Evolutionary conservation across 306 rosid genomes (phyloP), one percentile per base, ranked within the genome.

Genomic region (Chamaecrista fasciculata): DNA sequence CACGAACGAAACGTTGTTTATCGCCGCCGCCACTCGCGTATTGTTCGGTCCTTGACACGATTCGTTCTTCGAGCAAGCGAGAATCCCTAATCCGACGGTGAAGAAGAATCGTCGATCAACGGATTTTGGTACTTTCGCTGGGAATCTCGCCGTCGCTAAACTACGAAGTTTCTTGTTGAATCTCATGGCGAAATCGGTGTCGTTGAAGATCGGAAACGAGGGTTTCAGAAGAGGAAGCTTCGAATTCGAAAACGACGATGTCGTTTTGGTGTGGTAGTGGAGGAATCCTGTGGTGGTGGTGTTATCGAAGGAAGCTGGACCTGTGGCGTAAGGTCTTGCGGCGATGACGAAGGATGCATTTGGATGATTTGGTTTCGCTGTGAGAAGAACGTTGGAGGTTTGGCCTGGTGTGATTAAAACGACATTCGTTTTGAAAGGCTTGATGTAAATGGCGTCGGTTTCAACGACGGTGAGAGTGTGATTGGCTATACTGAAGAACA

Each of bases 331-430:
- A 36, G 96, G 90, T 31, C 88, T 83, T 18, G 86, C 77, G 31
- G 85, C 85, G 46, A 89, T 84, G 79, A 79, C 70, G 56, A 82
- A 84, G 6, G 73, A 76, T 60, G 88, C 85, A 20, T 82, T 84
- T 25, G 88, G 90, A 46, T 70, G 10, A 44, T 69, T 84, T 25
- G 79, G 26, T 61, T 79, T 89, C 74, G 96, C 78, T 11, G 60
- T 73, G 40, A 86, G 86, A 42, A 89, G 81, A 15, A 86, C 87
- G 66, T 84, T 89, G 61, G 79, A 67, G 53, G 90, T 89, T 65
- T 89, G 96, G 8, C 96, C 92, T 5, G 90, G 96, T 10, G 92
- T 75, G 84, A 89, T 84, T n/a, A 84, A 80, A 4, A 89, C 65
- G 43, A 71, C 74, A 28, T 78, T 68, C 53, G 86, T 84, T 43